These are phyloP conservation scores for Lecanoromycetidae sp. DNA, from an alignment of 2,329 filamentous ascomycete species.

Conservation along the genomic window DNA sequence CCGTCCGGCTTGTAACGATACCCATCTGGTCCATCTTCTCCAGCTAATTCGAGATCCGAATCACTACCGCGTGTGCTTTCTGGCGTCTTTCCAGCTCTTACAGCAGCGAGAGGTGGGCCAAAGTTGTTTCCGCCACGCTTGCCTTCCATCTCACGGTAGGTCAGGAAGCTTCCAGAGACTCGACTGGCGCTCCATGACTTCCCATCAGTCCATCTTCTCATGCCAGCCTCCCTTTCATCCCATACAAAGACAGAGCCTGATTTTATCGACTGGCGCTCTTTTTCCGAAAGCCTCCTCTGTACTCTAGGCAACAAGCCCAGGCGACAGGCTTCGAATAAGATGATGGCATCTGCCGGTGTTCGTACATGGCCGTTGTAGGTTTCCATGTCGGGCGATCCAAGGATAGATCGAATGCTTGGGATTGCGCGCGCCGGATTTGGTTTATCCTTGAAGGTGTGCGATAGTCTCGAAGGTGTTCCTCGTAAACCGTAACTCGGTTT, in stretches of 20 bases:
- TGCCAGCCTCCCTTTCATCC: constrained; percentile 96
- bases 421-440: neutral
- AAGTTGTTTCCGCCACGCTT: constrained; percentile 73
- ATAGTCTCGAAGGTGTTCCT: neutral
- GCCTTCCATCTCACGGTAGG: constrained; percentile 97
- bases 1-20: constrained; percentile 94
- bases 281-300: constrained; percentile 85
- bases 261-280: constrained; percentile 89
- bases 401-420: neutral
- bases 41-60: constrained; percentile 60
- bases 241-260: constrained; percentile 99
- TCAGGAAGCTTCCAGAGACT: constrained; percentile 93
- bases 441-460: neutral
- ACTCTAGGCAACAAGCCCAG: constrained; percentile 81
- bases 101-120: constrained; percentile 40
- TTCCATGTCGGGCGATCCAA: constrained; percentile 52
- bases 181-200: constrained; percentile 98
- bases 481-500: neutral
- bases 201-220: constrained; percentile 96
- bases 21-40: constrained; percentile 66
- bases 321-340: constrained; percentile 94
- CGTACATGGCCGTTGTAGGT: constrained; percentile 92
- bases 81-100: constrained; percentile 60
- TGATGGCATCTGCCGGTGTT: constrained; percentile 92
- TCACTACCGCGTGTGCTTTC: constrained; percentile 72